Evolutionary conservation across 352 stramenopile genomes (phyloP), one percentile per base, ranked within the genome.

Genomic region (Phytophthora cactorum): DNA sequence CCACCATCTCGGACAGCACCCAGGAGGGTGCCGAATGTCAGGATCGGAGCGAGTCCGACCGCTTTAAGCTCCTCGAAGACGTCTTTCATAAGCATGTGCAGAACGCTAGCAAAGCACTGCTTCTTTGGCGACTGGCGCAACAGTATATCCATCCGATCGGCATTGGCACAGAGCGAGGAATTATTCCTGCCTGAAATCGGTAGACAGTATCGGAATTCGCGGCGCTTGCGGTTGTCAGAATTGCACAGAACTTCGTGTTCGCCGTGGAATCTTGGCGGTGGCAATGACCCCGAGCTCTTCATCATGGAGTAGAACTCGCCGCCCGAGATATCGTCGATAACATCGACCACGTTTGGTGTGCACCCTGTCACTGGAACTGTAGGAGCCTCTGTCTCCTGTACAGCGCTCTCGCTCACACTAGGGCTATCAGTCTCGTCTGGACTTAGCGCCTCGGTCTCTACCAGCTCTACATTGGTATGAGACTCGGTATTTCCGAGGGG

Each of bases 51-150:
- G 5, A 36, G 61, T 12, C 59, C 62, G 12, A 77, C 28, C 4
- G 17, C 50, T 34, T 66, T 27, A 29, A 88, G 52, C 54, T 85
- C 70, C 10, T 71, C 56, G 53, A 82, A 84, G 2, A 83, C 74
- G 53, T 88, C 79, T 38, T 78, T 57, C 2, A 88, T 62, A n/a
- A 88, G 54, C 68, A 85, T 69, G 59, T 88, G 74, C 56, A 88
- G 59, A n/a, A 80, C 71, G 52, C 76, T 83, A 22, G 49, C 66
- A 44, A 75, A 78, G 59, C 79, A 88, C 9, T 72, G 45, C 51
- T 74, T 78, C 4, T 62, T 45, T 29, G 63, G 63, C 15, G 59
- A 67, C 51, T 67, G 41, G 6, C 29, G 50, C 1, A 54, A 58
- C 2, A 88, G 62, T 15, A 88, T 64, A 46, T 85, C 77, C 52